Evolutionary conservation across 1,284 basidiomycete species (phyloP), one percentile per base, ranked within the genome.

Genomic region (Cutaneotrichosporon mucoides): DNA sequence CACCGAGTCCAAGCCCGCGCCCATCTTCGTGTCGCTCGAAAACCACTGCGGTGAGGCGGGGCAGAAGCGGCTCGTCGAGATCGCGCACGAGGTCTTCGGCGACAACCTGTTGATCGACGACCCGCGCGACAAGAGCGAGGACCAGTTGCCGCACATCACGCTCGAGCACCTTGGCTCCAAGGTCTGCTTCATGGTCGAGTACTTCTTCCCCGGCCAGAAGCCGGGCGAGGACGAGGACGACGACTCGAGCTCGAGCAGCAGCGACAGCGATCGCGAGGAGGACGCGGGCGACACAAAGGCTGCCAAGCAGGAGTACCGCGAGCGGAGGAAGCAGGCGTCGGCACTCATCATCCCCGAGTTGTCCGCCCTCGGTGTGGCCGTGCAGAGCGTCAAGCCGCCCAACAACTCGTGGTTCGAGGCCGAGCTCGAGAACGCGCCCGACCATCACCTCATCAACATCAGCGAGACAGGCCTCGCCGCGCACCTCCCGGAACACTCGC

Each of bases 361-460:
- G 6, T 60, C 62, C 0, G 46, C 46, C 0, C 53, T 64, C 4
- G 62, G 62, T 34, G 57, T 64, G 15, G 57, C 55, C 37, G 62
- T 52, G 6, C 59, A 61, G 37, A 64, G 62, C 41, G 55, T 61
- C 38, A 64, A 64, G 57, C 62, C 62, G 6, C 51, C 49, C 3
- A 55, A 55, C 51, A 47, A 56, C 37, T 56, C 59, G 38, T 64
- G 62, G 62, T 64, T 57, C 36, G 57, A 62, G 46, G 38, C 24
- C 6, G 3, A 3, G 36, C 62, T 64, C 9, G 46, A 51, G 34
- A 36, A 51, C 33, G 57, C 43, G 3, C 62, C 62, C 15, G 57
- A 49, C 47, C 46, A 61, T 43, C 62, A 64, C 49, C 59, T 64
- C 37, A 57, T 64, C 55, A 64, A 64, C 52, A 44, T 64, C n/a